Percentiles rank a stretch among this genome's conserved stretches.
These are phyloP conservation scores for Leucogyrophana mollusca DNA, from an alignment of 768 basidiomycete species.

Conservation along the genomic window DNA sequence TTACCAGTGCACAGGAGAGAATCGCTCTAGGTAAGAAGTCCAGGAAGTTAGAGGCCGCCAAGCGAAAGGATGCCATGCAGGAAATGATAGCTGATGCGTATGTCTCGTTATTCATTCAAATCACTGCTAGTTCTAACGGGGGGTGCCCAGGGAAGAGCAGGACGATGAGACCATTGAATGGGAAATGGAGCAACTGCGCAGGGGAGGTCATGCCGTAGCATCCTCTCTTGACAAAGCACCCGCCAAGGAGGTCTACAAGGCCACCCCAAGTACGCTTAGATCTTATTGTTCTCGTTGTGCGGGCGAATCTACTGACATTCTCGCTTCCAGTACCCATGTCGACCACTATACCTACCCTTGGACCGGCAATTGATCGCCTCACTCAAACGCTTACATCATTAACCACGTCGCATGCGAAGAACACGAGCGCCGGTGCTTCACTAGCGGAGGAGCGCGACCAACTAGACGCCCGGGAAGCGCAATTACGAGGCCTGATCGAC, in stretches of 20 bases:
- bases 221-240: conserved; percentile 33
- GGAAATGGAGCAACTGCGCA: conserved; percentile 80
- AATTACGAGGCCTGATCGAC: conserved; percentile 73
- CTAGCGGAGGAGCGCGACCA: conserved; percentile 63
- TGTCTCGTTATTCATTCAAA: conserved; percentile 23
- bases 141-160: conserved; percentile 60
- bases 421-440: conserved; percentile 53
- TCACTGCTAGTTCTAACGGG: conserved; percentile 8
- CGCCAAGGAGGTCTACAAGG: conserved; percentile 61
- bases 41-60: conserved; percentile 64
- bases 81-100: conserved; percentile 85
- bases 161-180: conserved; percentile 86
- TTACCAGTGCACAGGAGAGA: conserved; percentile 82
- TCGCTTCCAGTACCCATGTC: conserved; percentile 57
- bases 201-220: conserved; percentile 60
- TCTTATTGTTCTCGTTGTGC: neutral
- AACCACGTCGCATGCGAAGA: conserved; percentile 65
- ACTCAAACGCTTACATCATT: conserved; percentile 58
- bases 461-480: conserved; percentile 65
- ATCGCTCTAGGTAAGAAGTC: conserved; percentile 86
- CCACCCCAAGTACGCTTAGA: conserved; percentile 60
- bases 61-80: conserved; percentile 67
- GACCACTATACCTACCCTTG: conserved; percentile 63
- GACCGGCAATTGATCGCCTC: conserved; percentile 58
- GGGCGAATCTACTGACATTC: conserved; percentile 9